Base-by-base conservation (phyloP, 2,329 filamentous ascomycete species). In the Leptographium flavum region DNA sequence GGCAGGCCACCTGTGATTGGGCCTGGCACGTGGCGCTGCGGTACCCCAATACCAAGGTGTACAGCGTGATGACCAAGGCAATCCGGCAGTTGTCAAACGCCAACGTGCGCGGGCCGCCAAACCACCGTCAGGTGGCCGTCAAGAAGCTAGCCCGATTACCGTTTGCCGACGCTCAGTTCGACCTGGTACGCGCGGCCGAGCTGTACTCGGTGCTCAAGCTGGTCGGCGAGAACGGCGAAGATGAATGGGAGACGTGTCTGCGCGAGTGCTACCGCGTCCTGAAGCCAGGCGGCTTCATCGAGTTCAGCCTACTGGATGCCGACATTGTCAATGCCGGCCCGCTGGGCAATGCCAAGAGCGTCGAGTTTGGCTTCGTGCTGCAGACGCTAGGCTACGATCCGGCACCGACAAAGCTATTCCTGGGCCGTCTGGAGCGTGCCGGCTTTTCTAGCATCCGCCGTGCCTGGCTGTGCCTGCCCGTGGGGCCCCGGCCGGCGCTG, bases 371-470 rank as follows among this genome's bases (percentile, higher is more conserved):
- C 35, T 93, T 92, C 68, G 81, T 84, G 43, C 80, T 98, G 49
- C 84, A 83, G 63, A 90, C 84, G 0, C 76, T 90, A 3, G 90
- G 90, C 27, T 96, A 95, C 60, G 92, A 96, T 59, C 80, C 90
- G 2, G 70, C 70, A 43, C 85, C 90, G 0, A 92, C 87, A 14
- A 87, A 86, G 63, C 72, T 73, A 47, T 96, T 90, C 68, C 69
- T 95, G 3, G 66, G 72, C 17, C 79, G 88, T 40, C 71, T 98
- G 35, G 69, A 73, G 45, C 76, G 79, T 44, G 79, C 81, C 13
- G 84, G 87, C 13, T 96, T 95, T 58, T 70, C 72, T n/a, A 74
- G 82, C 35, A 74, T 87, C 50, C 87, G 86, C 57, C 80, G 92
- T 47, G 81, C 82, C 4, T 96, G 90, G 90, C 74, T 90, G 61